Percentiles rank a stretch among this genome's conserved stretches.
Conservation (phyloP, 2,329 filamentous ascomycete species). For the Didymella pomorum region DNA sequence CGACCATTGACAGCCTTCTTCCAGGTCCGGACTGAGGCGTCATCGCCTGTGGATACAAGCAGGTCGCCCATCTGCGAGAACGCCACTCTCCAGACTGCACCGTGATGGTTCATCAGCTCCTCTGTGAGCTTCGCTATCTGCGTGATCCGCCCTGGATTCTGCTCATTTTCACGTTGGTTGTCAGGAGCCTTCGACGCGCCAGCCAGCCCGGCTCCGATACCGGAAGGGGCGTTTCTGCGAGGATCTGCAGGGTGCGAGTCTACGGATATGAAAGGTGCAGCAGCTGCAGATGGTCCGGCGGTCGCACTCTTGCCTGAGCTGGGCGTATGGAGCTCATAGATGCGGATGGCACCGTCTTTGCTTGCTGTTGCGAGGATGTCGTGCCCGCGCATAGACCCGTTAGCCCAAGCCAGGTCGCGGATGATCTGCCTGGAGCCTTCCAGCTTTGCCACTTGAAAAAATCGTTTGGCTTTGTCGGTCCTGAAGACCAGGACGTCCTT, state of each 20-base stretch:
- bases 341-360: constrained; percentile 86
- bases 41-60: constrained; percentile 77
- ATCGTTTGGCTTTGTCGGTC: constrained; percentile 76
- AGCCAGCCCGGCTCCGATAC: constrained; percentile 63
- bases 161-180: constrained; percentile 63
- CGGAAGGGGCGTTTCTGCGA: constrained; percentile 54
- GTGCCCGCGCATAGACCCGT: constrained; percentile 87
- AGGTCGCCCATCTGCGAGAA: constrained; percentile 70
- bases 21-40: constrained; percentile 66
- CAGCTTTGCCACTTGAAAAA: constrained; percentile 84
- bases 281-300: constrained; percentile 32
- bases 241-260: constrained; percentile 36
- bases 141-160: constrained; percentile 70
- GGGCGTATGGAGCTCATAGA: constrained; percentile 80
- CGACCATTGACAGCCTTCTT: constrained; percentile 58
- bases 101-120: constrained; percentile 71
- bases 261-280: constrained; percentile 25
- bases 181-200: constrained; percentile 52
- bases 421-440: constrained; percentile 78
- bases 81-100: constrained; percentile 77
- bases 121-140: constrained; percentile 71
- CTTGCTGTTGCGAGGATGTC: constrained; percentile 91
- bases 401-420: constrained; percentile 89
- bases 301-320: constrained; percentile 53
- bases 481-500: constrained; percentile 83